Conservation (phyloP, 139 green algal genomes). For the Chlamydomonas urium region DNA sequence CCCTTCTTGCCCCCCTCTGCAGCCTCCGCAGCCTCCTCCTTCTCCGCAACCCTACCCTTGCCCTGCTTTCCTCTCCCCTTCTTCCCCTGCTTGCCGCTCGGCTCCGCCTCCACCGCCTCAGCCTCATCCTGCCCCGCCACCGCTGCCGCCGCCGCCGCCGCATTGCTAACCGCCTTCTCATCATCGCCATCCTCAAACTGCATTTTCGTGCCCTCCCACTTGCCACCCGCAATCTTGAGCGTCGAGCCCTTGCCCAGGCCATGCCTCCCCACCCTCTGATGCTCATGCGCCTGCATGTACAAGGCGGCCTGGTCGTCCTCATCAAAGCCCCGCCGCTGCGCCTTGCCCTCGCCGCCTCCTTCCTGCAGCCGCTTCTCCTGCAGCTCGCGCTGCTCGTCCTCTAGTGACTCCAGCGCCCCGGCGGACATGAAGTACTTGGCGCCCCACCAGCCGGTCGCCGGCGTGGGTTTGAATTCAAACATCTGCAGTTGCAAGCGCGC, state of each 20-base stretch:
- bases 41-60: neutral
- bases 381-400: constrained; percentile 33
- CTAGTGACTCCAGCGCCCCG: constrained; percentile 51
- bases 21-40: neutral
- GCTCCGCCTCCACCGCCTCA: neutral
- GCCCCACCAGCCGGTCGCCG: constrained; percentile 70
- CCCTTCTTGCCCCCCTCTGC: neutral
- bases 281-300: constrained; percentile 50
- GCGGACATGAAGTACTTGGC: constrained; percentile 56
- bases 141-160: neutral
- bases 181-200: constrained; percentile 59
- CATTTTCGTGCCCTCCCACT: constrained; percentile 69
- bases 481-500: too few relatives aligned
- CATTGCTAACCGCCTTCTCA: constrained; percentile 7
- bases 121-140: neutral
- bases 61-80: too few relatives aligned
- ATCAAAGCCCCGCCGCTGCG: constrained; percentile 48
- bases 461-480: constrained; percentile 41
- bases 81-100: too few relatives aligned
- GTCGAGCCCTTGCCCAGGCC: constrained; percentile 40
- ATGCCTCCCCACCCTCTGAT: constrained; percentile 34
- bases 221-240: constrained; percentile 53
- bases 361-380: constrained; percentile 7
- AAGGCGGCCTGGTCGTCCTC: constrained; percentile 61
- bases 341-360: neutral